Conservation (phyloP, 768 basidiomycete species). For the Tricholoma terreum region DNA sequence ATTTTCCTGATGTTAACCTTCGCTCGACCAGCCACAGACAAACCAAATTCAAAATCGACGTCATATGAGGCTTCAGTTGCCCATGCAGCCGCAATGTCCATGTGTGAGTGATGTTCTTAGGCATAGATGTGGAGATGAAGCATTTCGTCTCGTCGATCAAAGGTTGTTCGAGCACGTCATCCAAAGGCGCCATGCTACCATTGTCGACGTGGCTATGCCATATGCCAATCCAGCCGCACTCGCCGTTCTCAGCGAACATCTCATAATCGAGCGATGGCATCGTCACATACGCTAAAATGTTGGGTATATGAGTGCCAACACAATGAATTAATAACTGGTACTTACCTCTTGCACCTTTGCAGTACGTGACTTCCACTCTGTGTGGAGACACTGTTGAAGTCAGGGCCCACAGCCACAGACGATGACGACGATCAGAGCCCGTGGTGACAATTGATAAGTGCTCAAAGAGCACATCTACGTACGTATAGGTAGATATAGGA, state of each 20-base stretch:
- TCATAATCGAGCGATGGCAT: constrained; percentile 70
- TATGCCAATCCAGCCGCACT: constrained; percentile 62
- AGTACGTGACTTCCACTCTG: constrained; percentile 56
- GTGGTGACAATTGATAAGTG: too few species aligned
- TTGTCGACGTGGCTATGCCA: constrained; percentile 60
- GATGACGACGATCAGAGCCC: too few species aligned
- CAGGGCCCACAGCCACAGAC: too few species aligned
- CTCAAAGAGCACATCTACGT: too few species aligned
- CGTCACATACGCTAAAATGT: constrained; percentile 52
- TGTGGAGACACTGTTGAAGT: too few species aligned
- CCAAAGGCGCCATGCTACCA: constrained; percentile 49
- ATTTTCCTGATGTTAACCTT: too few species aligned
- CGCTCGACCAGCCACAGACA: constrained; percentile 64
- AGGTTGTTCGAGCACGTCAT: constrained; percentile 38
- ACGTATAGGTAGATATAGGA: too few species aligned
- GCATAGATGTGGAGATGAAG: constrained; percentile 56
- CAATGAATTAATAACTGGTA: constrained; percentile 2
- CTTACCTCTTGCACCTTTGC: constrained; percentile 67
- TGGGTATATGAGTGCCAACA: constrained; percentile 1
- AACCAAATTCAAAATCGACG: constrained; percentile 66
- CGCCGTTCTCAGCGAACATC: constrained; percentile 53
- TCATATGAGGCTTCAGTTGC: constrained; percentile 58
- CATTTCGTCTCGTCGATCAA: constrained; percentile 63
- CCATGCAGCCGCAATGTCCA: constrained; percentile 66
- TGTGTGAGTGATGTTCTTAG: constrained; percentile 53